A percentile compares a stretch with the other conserved stretches of the same genome.
These are phyloP conservation scores for Dactylis glomerata DNA, from an alignment of 176 grass and related monocot species.

Conservation along the genomic window DNA sequence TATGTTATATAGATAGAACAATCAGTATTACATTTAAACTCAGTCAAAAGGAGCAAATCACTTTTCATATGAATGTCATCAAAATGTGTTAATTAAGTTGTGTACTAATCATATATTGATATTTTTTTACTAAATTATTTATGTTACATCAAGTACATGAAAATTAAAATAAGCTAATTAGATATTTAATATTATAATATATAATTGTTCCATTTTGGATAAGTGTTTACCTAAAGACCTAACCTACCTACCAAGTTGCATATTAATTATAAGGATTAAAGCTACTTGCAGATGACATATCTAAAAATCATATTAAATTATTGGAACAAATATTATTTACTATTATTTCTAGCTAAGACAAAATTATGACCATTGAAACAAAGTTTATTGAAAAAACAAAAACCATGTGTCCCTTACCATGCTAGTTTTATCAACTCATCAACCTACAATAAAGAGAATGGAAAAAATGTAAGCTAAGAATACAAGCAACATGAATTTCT, in stretches of 20 bases:
- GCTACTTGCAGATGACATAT: background rate
- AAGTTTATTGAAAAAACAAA: background rate
- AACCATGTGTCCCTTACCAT: background rate
- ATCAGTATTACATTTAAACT: background rate
- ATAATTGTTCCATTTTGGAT: too few relatives aligned
- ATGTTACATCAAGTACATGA: background rate
- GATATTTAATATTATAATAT: background rate
- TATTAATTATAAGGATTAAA: background rate
- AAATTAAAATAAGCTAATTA: background rate
- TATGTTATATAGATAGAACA: background rate
- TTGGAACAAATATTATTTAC: background rate
- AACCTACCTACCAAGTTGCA: background rate
- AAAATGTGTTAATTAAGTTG: background rate
- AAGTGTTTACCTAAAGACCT: background rate
- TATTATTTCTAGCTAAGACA: background rate
- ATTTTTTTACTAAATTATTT: too few relatives aligned
- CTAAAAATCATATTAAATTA: background rate
- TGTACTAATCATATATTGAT: too few relatives aligned
- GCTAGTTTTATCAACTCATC: background rate
- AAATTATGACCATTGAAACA: background rate
- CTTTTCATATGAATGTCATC: background rate
- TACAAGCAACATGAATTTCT: background rate
- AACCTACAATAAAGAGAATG: background rate
- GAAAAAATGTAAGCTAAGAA: background rate
- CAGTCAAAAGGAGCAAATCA: background rate